A percentile compares a stretch with the other conserved stretches of the same genome.
phyloP scores from a whole-genome alignment of 441 rosid genomes.

The Viola pubescens region DNA sequence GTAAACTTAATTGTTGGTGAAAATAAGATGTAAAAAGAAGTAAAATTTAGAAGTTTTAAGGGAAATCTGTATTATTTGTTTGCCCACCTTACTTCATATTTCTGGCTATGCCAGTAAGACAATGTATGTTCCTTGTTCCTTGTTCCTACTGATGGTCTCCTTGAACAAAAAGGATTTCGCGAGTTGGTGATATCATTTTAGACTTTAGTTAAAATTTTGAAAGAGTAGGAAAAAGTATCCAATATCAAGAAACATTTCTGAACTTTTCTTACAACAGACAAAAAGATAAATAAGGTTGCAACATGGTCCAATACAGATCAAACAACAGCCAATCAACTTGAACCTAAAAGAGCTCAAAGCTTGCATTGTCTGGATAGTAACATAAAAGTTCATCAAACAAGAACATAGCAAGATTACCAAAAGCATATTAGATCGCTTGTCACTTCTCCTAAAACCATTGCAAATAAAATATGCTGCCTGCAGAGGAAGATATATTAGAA shows the following conservation, averaged over 20 bases:
- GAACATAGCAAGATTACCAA: slow-evolving; percentile 33
- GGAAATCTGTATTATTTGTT: too few species aligned
- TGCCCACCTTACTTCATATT: too few species aligned
- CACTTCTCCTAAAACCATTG: slow-evolving; percentile 53
- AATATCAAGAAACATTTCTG: neutral
- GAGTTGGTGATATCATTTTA: neutral
- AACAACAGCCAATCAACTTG: neutral
- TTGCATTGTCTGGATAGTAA: neutral
- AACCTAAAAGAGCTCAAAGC: neutral
- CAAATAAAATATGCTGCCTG: slow-evolving; percentile 61
- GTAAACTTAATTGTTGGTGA: too few species aligned
- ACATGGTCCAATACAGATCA: too few species aligned
- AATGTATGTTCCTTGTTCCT: too few species aligned
- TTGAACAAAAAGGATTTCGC: too few species aligned
- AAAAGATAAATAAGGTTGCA: neutral
- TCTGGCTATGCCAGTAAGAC: too few species aligned
- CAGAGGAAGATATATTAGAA: slow-evolving; percentile 31
- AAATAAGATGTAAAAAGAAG: too few species aligned
- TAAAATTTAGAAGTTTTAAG: too few species aligned
- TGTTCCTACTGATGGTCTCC: too few species aligned
- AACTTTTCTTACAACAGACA: neutral
- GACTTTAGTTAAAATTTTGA: neutral
- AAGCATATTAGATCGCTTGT: slow-evolving; percentile 65
- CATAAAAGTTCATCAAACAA: slow-evolving; percentile 2
- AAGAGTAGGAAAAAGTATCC: neutral